Base-by-base conservation (phyloP, 2,329 filamentous ascomycete genomes). In the Ophiocordyceps polyrhachis-furcata region DNA sequence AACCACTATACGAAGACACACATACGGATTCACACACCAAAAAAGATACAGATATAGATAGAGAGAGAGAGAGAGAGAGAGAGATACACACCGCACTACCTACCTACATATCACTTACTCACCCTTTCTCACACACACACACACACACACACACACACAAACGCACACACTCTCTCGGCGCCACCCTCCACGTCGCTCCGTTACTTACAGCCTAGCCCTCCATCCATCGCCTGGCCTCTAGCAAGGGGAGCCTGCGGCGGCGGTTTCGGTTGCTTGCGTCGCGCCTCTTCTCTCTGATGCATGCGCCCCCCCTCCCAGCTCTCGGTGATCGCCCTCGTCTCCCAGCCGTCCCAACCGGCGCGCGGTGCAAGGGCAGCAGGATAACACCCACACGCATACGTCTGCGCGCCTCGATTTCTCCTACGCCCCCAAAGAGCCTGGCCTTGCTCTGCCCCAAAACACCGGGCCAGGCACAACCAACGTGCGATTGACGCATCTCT, bases 401-500 rank as follows among this genome's bases (percentile, higher is more conserved):
- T 29, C 45, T 25, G 21, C 38, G 28, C 13, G 25, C 15, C 32
- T 31, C 40, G 43, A 21, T 20, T 37, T 25, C 40, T 14, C 25
- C 45, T 41, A 45, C 48, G 42, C 48, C 50, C 46, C 35, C n/a
- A 19, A 49, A 49, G 40, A 28, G 40, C 42, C 42, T 25, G 45
- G 42, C 45, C 8, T 42, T 12, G 25, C 15, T 28, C 41, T 35
- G 42, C 46, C 17, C 65, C 63, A 64, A 62, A 60, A 55, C 53
- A 52, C 53, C 50, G 55, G 57, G 53, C 56, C 54, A 57, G 57
- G 58, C 52, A 58, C 52, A 41, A 41, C 38, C 31, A 28, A 43
- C 43, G 46, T 37, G 41, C 35, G 29, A 65, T 67, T 71, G 65
- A 71, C 68, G 67, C 68, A 71, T 59, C 59, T 62, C 66, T 43